Evolutionary conservation across 306 rosid genomes (phyloP), one percentile per base, ranked within the genome.

Genomic region (Trichosanthes cucumerina): DNA sequence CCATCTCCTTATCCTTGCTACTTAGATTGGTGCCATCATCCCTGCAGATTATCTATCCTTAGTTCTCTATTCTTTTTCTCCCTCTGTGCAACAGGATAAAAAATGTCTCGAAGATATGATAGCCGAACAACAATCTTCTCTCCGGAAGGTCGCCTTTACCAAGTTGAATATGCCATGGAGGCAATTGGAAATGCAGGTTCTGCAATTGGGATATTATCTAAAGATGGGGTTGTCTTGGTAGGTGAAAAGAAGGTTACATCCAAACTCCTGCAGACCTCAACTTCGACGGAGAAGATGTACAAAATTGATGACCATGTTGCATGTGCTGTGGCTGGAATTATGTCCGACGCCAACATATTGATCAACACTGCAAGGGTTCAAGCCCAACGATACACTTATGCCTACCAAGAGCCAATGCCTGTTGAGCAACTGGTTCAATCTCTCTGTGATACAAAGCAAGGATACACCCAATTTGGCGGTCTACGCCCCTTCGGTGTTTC

Each of bases 401-500:
- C 84, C 1, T 84, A 84, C 72, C 87, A 81, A 81, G 87, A 84
- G 59, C 82, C 87, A 12, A 84, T 81, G 84, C 87, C 82, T 0
- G 84, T 84, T 4, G 84, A 84, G 81, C 84, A 84, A 79, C 84
- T 81, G n/a, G 87, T 84, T 64, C 84, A 81, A 65, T 81, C 84
- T 18, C 84, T 81, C 19, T 84, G 84, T 78, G 87, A 84, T 44
- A 84, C 84, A 39, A 84, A 81, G 81, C 87, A 81, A 68, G 87
- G 84, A 50, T 84, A 78, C 75, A 84, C 87, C 0, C 87, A 84
- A 64, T 84, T 84, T 81, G 87, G 87, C 57, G 87, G 87, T 52
- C 87, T 84, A 63, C 87, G 87, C 15, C 87, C 87, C 24, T 84
- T 84, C 39, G 87, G 87, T 0, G 87, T 84, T 23, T 84, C 87